These are phyloP conservation scores for Didymella sp. DNA, from an alignment of 2,329 filamentous ascomycete genomes.

Conservation along the genomic window DNA sequence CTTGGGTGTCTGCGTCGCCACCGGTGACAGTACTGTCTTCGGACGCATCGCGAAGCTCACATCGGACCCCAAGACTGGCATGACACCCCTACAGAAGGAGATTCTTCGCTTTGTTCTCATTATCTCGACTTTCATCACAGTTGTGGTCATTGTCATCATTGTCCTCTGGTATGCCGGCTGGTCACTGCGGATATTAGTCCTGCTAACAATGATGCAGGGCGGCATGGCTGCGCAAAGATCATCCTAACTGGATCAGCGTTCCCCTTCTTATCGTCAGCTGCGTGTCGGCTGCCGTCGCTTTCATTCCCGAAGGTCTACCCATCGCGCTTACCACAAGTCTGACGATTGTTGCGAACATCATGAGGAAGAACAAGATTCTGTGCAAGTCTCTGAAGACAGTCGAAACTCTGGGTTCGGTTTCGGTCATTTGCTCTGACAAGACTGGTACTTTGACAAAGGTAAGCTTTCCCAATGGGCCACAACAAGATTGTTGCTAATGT, in stretches of 20 bases:
- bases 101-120: constrained; percentile 75
- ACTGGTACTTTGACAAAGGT: constrained; percentile 70
- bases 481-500: not conserved
- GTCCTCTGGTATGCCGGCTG: constrained; percentile 64
- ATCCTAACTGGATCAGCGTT: constrained; percentile 76
- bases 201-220: constrained; percentile 57
- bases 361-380: constrained; percentile 77
- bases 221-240: constrained; percentile 69
- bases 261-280: constrained; percentile 75
- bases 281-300: constrained; percentile 67
- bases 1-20: constrained; percentile 72
- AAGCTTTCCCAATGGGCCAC: constrained; percentile 3
- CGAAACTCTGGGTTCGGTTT: constrained; percentile 75
- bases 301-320: constrained; percentile 68
- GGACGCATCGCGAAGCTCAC: constrained; percentile 77
- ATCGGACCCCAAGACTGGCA: constrained; percentile 69
- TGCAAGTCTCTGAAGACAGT: constrained; percentile 83
- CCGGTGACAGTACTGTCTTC: constrained; percentile 76
- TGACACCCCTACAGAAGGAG: constrained; percentile 75
- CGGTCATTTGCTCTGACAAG: constrained; percentile 78
- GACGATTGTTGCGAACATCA: constrained; percentile 77
- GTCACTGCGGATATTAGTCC: not conserved
- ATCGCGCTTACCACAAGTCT: constrained; percentile 62
- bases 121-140: constrained; percentile 71
- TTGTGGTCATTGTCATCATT: constrained; percentile 69